Conservation (phyloP, 257 asterid genomes). For the Solanum chmielewskii region DNA sequence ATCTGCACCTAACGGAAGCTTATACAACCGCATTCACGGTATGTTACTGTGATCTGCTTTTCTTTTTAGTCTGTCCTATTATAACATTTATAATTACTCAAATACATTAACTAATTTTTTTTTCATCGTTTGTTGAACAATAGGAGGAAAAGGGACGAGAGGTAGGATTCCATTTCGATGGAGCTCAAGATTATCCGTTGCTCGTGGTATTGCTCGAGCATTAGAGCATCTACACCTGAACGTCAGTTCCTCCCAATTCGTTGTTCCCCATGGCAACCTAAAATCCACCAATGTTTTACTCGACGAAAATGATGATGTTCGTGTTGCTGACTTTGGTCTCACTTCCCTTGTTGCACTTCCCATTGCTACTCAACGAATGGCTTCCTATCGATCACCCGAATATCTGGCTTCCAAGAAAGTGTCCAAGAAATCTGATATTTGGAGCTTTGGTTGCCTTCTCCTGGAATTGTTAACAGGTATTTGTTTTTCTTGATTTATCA, state of each 20-base stretch:
- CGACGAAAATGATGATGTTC: constrained; percentile 25
- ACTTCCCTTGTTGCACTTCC: constrained; percentile 38
- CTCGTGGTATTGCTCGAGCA: constrained; percentile 49
- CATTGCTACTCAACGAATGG: constrained; percentile 48
- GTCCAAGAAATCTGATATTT: constrained; percentile 55
- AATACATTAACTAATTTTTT: neutral
- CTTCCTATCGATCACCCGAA: constrained; percentile 57
- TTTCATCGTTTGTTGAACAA: neutral
- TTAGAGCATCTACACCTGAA: constrained; percentile 45
- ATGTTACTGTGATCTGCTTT: neutral
- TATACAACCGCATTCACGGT: constrained; percentile 56
- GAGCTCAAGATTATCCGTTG: constrained; percentile 50
- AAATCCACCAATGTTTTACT: constrained; percentile 62
- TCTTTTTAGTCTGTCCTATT: neutral
- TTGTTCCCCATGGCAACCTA: constrained; percentile 65
- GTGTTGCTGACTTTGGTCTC: constrained; percentile 59
- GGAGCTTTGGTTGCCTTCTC: constrained; percentile 72
- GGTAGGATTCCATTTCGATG: constrained; percentile 49
- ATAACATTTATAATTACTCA: neutral
- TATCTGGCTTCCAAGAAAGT: constrained; percentile 29
- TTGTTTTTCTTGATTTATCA: neutral
- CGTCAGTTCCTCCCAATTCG: constrained; percentile 13
- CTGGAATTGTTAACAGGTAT: constrained; percentile 51
- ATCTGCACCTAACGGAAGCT: constrained; percentile 46
- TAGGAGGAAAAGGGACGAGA: constrained; percentile 51